Evolutionary conservation across 345 rosid species (phyloP).

Genomic region (Eucalyptus globulus): DNA sequence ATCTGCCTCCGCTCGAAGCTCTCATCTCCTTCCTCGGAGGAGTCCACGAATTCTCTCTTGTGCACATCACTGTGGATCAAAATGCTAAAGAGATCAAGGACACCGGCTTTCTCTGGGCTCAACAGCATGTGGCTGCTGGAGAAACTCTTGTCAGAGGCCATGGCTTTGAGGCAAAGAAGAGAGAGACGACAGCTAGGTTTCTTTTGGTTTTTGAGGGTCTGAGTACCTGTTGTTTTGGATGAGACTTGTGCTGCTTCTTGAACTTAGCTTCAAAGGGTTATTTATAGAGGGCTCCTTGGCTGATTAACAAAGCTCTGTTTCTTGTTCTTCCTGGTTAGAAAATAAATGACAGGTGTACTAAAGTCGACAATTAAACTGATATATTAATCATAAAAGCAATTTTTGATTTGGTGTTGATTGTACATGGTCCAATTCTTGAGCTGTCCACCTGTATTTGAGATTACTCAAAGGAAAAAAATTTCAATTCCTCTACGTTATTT

Average conservation of each 20-base stretch:
- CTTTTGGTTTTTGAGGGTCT: not conserved
- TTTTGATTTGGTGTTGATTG: not conserved
- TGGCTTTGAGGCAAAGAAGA: not conserved
- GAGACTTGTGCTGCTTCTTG: not conserved
- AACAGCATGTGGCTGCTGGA: constrained; percentile 28
- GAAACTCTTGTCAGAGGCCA: constrained; percentile 18
- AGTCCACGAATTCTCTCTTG: constrained; percentile 30
- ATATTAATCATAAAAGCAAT: not conserved
- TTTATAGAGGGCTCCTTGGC: not conserved
- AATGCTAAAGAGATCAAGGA: constrained; percentile 27
- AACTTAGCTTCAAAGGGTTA: not conserved
- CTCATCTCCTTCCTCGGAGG: constrained; percentile 16
- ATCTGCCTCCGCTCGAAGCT: constrained; percentile 36
- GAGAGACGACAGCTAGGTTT: not conserved
- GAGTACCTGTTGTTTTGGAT: not conserved
- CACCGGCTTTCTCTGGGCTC: constrained; percentile 33
- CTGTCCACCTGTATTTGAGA: not conserved
- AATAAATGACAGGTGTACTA: not conserved
- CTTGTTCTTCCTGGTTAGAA: not conserved
- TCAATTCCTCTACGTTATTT: too few relatives aligned
- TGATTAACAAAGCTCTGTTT: not conserved
- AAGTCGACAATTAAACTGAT: not conserved
- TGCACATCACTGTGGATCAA: constrained; percentile 22
- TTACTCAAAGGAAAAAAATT: not conserved
- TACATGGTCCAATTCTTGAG: not conserved